Percentiles rank a stretch among this genome's conserved stretches.
These are phyloP conservation scores for Pleurotus tuoliensis DNA, from an alignment of 768 basidiomycete genomes.

Conservation along the genomic window DNA sequence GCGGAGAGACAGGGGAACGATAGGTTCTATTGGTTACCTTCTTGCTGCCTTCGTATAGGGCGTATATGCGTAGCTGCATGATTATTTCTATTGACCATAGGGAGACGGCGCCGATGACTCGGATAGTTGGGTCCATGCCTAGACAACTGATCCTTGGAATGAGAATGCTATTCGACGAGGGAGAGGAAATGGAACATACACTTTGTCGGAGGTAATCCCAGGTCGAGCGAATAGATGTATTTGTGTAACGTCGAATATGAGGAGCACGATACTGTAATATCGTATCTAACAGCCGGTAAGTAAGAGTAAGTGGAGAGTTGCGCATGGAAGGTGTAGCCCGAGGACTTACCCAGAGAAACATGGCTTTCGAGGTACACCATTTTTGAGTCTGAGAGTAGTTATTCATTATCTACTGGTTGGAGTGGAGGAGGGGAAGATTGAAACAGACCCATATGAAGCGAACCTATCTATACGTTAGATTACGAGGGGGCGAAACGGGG, in stretches of 20 bases:
- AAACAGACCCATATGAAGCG: constrained; percentile 34
- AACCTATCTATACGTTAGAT: constrained; percentile 18
- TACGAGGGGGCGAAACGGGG: neutral
- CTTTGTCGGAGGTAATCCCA: constrained; percentile 28
- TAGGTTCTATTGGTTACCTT: constrained; percentile 22
- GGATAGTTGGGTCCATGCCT: constrained; percentile 38
- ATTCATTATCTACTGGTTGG: neutral
- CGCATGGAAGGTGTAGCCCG: too few species aligned
- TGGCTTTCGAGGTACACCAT: constrained; percentile 28
- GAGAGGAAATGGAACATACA: constrained; percentile 23
- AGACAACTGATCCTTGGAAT: constrained; percentile 30
- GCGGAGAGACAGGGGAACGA: neutral
- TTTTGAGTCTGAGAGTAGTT: constrained; percentile 27
- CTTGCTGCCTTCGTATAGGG: constrained; percentile 35
- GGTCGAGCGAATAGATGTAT: constrained; percentile 39
- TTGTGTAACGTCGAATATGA: constrained; percentile 40
- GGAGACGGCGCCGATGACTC: constrained; percentile 38
- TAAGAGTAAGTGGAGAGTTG: neutral
- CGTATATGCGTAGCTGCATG: constrained; percentile 45
- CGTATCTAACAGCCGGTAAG: constrained; percentile 29
- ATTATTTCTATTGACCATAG: constrained; percentile 47
- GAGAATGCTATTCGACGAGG: too few species aligned
- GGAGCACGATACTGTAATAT: constrained; percentile 41
- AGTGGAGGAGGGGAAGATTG: neutral
- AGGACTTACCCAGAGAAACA: constrained; percentile 37